Base-by-base conservation (phyloP, 148 eudicot genomes). In the Silene conica region DNA sequence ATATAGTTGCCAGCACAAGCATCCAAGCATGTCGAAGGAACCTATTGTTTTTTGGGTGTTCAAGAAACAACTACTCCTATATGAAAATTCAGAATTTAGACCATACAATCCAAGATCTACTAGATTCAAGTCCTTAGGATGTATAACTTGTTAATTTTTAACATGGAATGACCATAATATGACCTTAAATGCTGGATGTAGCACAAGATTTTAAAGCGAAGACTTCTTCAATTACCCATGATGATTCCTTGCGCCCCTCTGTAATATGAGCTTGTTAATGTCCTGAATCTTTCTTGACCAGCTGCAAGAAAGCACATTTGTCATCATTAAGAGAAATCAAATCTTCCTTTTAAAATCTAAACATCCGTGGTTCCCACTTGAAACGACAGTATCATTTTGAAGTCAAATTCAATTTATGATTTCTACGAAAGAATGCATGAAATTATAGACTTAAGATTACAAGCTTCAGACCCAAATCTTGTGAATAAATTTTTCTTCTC, bases 201-300 rank as follows among this genome's bases (percentile, higher is more conserved):
- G 41, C 23, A 56, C 67, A 58, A 58, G 15, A 18, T 34, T 9
- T n/a, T 19, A 58, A 59, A 26, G 66, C 16, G 26, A 71, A 46
- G 68, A 70, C 48, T 15, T 3, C 67, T 63, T 28, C 77, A 23
- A 80, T 74, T 87, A 86, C 97, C 97, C 93, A 93, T 89, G 75
- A 93, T 90, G n/a, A 93, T 70, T 72, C 98, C 98, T 78, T 93
- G 98, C 69, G 98, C 98, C 74, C 98, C 98, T 87, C 98, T 85
- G 70, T 93, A 93, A 76, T 93, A 93, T 43, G 98, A 93, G 75
- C 96, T 90, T 73, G 98, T 92, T 66, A 92, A 82, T 59, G 98
- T 92, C 83, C 96, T 86, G 88, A 92, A 92, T 82, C 98, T 87
- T 81, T 90, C 98, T 80, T 92, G 98, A 13, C 98, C 98, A 85